These are phyloP conservation scores for Talaromyces funiculosus DNA, from an alignment of 2,329 filamentous ascomycete genomes.

Conservation along the genomic window DNA sequence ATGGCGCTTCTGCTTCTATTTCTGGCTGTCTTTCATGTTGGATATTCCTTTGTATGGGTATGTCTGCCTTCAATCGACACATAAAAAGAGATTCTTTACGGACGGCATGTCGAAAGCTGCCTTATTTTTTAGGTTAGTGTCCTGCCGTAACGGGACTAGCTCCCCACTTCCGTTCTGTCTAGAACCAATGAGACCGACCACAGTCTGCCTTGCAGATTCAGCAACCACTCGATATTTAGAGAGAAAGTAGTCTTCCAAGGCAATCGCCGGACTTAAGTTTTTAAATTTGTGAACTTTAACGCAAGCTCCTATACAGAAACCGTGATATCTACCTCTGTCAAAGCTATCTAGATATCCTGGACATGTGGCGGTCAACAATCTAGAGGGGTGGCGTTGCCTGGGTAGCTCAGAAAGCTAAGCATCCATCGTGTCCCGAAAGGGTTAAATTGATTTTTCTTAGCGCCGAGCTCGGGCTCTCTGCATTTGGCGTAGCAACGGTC, in stretches of 20 bases:
- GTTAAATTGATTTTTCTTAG: constrained; percentile 3
- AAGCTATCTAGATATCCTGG: neutral
- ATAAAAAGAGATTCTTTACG: neutral
- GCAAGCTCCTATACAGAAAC: too few relatives aligned
- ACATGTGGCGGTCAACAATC: neutral
- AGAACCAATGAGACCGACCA: neutral
- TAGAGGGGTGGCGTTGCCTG: constrained; percentile 14
- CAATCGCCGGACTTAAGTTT: too few relatives aligned
- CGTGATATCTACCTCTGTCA: too few relatives aligned
- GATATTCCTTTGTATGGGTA: neutral
- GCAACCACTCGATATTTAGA: neutral
- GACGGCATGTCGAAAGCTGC: neutral
- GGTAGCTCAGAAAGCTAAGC: constrained; percentile 8
- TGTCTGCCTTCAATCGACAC: neutral
- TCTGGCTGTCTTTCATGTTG: neutral
- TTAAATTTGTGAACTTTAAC: too few relatives aligned
- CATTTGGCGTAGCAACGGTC: neutral
- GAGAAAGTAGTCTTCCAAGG: neutral
- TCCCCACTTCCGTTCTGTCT: neutral
- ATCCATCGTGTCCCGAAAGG: neutral
- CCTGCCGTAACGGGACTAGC: neutral
- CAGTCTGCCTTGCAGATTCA: neutral
- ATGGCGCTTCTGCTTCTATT: neutral
- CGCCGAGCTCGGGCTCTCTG: constrained; percentile 2
- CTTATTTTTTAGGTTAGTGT: neutral